These are phyloP conservation scores for Colletotrichum shisoi DNA, from an alignment of 2,329 filamentous ascomycete species.

Conservation along the genomic window DNA sequence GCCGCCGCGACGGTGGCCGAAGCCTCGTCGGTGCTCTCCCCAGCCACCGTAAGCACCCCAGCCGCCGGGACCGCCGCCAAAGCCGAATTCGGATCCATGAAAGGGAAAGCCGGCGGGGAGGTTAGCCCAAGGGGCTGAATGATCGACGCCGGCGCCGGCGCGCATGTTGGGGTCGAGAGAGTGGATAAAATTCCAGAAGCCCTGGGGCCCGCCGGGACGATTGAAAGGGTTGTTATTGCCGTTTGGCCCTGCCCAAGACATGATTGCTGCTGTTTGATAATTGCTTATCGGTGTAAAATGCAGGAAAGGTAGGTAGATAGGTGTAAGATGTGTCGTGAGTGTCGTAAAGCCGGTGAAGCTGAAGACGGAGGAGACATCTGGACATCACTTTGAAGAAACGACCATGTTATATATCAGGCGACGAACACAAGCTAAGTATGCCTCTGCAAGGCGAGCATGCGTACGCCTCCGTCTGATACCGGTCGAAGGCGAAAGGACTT, in stretches of 20 bases:
- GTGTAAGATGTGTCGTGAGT: not conserved
- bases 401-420: constrained; percentile 18
- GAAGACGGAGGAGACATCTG: not conserved
- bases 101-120: constrained; percentile 50
- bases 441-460: constrained; percentile 29
- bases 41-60: constrained; percentile 32
- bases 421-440: not conserved
- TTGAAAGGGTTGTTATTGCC: constrained; percentile 31
- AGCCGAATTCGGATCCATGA: constrained; percentile 35
- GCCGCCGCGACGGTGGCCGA: constrained; percentile 20
- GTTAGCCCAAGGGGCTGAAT: constrained; percentile 43
- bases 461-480: constrained; percentile 35
- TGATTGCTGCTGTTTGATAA: constrained; percentile 22
- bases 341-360: constrained; percentile 32
- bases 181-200: constrained; percentile 47
- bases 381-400: not conserved
- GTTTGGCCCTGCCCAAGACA: constrained; percentile 39
- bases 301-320: not conserved
- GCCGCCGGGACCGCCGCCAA: constrained; percentile 31
- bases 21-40: constrained; percentile 26
- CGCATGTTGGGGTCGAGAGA: constrained; percentile 45
- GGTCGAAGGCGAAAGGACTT: constrained; percentile 38
- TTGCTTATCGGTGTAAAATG: not conserved
- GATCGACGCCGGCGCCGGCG: constrained; percentile 52
- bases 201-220: constrained; percentile 23